phyloP scores from a whole-genome alignment of 768 basidiomycete genomes.

The Leccinum sublutescens region DNA sequence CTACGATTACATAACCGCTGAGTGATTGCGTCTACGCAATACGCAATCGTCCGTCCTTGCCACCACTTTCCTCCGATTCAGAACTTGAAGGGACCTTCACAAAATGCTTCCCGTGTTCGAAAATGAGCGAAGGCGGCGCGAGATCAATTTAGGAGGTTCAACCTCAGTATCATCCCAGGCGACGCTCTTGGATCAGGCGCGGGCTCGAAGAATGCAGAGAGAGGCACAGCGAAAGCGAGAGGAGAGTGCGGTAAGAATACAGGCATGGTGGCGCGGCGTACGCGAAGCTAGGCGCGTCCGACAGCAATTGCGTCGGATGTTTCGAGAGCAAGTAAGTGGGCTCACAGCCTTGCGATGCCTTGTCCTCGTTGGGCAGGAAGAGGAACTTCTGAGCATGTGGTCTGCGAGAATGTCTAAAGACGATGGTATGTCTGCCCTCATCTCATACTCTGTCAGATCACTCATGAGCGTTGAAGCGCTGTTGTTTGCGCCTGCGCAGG shows the following conservation, averaged over 20 bases:
- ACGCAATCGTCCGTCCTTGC: not conserved
- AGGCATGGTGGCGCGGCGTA: constrained; percentile 67
- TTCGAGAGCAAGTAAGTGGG: constrained; percentile 51
- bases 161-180: constrained; percentile 49
- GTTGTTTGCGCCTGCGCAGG: constrained; percentile 40
- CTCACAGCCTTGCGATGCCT: constrained; percentile 63
- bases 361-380: constrained; percentile 53
- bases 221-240: constrained; percentile 50
- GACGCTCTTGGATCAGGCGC: constrained; percentile 61
- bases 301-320: constrained; percentile 44
- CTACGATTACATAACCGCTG: constrained; percentile 14
- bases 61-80: not conserved
- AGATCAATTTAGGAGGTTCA: constrained; percentile 77
- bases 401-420: constrained; percentile 23
- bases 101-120: constrained; percentile 47
- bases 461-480: constrained; percentile 29
- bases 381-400: constrained; percentile 34
- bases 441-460: not conserved
- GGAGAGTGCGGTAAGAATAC: constrained; percentile 60
- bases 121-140: constrained; percentile 50
- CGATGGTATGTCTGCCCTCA: constrained; percentile 17
- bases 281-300: constrained; percentile 41
- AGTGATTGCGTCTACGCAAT: not conserved
- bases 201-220: constrained; percentile 57
- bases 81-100: not conserved